Evolutionary conservation across 1,284 basidiomycete genomes (phyloP).

Genomic region (Marasmius tenuissimus): DNA sequence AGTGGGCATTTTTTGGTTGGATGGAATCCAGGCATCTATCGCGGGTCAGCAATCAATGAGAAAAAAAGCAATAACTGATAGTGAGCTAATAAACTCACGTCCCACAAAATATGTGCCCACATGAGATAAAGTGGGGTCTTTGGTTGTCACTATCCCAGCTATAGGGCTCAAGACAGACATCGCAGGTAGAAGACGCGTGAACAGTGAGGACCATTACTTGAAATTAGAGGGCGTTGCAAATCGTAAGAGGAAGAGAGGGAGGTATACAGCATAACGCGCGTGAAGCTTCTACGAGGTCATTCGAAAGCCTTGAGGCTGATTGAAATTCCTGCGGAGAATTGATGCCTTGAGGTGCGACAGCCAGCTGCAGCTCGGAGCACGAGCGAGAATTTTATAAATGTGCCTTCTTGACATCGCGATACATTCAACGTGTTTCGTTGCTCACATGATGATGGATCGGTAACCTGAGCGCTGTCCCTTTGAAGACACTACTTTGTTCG

Average conservation of each 20-base stretch:
- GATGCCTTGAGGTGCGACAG: not conserved
- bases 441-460: too few relatives aligned
- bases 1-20: constrained; percentile 58
- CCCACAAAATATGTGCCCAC: constrained; percentile 70
- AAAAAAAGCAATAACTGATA: not conserved
- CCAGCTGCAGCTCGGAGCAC: not conserved
- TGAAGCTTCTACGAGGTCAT: not conserved
- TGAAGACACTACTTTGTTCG: too few relatives aligned
- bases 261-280: not conserved
- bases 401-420: too few relatives aligned
- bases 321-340: not conserved
- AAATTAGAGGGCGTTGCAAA: not conserved
- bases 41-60: not conserved
- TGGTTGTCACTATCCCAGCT: constrained; percentile 43
- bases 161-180: constrained; percentile 67
- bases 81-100: constrained; percentile 39
- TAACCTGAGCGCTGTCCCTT: too few relatives aligned
- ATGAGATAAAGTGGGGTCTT: constrained; percentile 63
- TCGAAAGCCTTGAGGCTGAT: constrained; percentile 1
- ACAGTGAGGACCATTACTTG: constrained; percentile 46
- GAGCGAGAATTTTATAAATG: too few relatives aligned
- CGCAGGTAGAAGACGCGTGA: constrained; percentile 64
- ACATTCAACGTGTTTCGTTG: too few relatives aligned
- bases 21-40: constrained; percentile 26
- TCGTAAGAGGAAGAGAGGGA: not conserved